Evolutionary conservation across 805 yeast genomes (phyloP).

Genomic region (Kuraishia piskuri): DNA sequence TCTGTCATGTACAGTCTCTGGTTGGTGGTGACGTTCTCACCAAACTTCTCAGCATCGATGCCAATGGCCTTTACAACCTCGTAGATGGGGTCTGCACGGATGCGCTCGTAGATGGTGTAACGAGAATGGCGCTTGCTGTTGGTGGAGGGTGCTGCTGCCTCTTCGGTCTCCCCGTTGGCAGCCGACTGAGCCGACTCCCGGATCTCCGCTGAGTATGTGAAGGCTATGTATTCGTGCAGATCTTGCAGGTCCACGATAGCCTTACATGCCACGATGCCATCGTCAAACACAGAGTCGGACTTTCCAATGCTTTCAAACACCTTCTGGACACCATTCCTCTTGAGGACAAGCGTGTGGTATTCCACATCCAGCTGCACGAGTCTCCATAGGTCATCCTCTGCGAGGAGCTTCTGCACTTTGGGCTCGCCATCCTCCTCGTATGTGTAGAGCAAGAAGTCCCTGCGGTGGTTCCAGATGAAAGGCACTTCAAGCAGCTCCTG

Average conservation of each 20-base stretch:
- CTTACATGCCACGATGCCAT: slow-evolving; percentile 45
- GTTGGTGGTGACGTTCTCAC: slow-evolving; percentile 66
- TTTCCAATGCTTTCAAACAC: slow-evolving; percentile 45
- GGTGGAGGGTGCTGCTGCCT: background rate
- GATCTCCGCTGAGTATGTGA: slow-evolving; percentile 54
- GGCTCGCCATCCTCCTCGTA: slow-evolving; percentile 36
- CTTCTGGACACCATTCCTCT: slow-evolving; percentile 49
- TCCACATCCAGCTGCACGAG: slow-evolving; percentile 81
- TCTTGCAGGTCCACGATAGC: slow-evolving; percentile 81
- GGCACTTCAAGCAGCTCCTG: slow-evolving; percentile 87
- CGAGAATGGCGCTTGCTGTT: slow-evolving; percentile 48
- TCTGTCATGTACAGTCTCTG: slow-evolving; percentile 65
- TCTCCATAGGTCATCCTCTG: slow-evolving; percentile 89
- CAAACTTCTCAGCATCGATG: slow-evolving; percentile 69
- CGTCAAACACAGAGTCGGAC: slow-evolving; percentile 50
- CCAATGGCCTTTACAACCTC: slow-evolving; percentile 66
- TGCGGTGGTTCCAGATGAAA: slow-evolving; percentile 89
- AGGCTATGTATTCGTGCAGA: slow-evolving; percentile 72
- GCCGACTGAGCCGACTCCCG: slow-evolving; percentile 28
- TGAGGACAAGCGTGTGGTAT: slow-evolving; percentile 75
- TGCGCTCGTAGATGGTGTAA: slow-evolving; percentile 54
- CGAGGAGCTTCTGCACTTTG: slow-evolving; percentile 42
- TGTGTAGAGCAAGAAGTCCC: slow-evolving; percentile 70
- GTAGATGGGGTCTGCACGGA: slow-evolving; percentile 55
- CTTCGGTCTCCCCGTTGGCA: slow-evolving; percentile 9